Conservation (phyloP, 2,329 filamentous ascomycete genomes). For the Cladosporium sp. region DNA sequence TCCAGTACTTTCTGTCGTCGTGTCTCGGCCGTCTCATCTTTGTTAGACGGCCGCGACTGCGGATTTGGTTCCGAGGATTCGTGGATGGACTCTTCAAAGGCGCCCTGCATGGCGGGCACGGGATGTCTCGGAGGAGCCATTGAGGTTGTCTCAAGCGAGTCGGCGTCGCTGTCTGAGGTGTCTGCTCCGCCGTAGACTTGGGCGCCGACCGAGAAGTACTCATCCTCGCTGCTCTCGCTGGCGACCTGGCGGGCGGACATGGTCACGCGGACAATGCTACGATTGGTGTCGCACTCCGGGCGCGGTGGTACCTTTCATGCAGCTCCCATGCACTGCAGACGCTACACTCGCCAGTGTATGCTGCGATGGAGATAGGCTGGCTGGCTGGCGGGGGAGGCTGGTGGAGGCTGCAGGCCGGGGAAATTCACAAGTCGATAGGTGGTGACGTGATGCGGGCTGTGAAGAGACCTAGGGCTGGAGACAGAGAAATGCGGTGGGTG, state of each 20-base stretch:
- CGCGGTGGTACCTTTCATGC: conserved; percentile 5
- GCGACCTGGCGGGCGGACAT: conserved; percentile 13
- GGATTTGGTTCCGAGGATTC: conserved; percentile 60
- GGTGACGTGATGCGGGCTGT: conserved; percentile 1
- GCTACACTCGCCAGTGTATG: neutral
- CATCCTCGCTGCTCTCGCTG: conserved; percentile 14
- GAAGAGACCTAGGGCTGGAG: neutral
- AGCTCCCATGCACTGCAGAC: conserved; percentile 6
- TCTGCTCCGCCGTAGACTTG: conserved; percentile 4
- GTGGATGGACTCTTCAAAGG: conserved; percentile 78
- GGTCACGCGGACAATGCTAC: neutral
- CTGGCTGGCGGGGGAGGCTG: conserved; percentile 1
- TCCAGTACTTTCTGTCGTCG: conserved; percentile 69
- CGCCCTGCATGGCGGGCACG: conserved; percentile 72
- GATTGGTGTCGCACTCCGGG: neutral
- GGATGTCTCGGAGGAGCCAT: conserved; percentile 61
- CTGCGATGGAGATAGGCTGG: neutral
- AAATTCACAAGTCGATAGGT: neutral
- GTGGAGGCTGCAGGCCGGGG: neutral
- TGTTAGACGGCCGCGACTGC: conserved; percentile 37
- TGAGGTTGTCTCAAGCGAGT: neutral
- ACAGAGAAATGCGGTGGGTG: neutral
- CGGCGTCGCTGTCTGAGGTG: conserved; percentile 7
- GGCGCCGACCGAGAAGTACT: conserved; percentile 8
- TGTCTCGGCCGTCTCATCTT: conserved; percentile 55